A percentile compares a stretch with the other conserved stretches of the same genome.
Conservation (phyloP, 768 basidiomycete species). For the Paxillus ammoniavirescens region DNA sequence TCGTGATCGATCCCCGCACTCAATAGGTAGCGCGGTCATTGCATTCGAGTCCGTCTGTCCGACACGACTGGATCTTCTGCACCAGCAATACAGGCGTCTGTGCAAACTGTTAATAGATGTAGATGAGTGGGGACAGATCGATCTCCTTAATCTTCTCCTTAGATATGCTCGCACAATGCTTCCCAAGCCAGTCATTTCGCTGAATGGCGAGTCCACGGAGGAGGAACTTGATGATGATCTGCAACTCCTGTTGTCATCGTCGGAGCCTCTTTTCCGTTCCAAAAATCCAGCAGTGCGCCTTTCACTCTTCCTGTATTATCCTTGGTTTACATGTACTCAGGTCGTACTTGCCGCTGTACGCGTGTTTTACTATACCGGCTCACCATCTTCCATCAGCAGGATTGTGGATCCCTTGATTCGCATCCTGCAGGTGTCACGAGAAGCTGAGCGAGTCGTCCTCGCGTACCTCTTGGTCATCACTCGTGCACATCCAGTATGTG, state of each 20-base stretch:
- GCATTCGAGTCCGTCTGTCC: conserved; percentile 91
- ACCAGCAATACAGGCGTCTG: conserved; percentile 82
- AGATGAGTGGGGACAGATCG: conserved; percentile 96
- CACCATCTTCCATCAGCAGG: conserved; percentile 52
- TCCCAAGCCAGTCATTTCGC: conserved; percentile 48
- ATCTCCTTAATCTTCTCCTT: conserved; percentile 71
- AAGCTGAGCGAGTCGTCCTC: conserved; percentile 74
- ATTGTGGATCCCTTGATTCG: conserved; percentile 73
- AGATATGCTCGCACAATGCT: conserved; percentile 87
- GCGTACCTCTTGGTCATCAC: conserved; percentile 69
- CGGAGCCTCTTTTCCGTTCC: conserved; percentile 80
- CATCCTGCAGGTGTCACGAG: conserved; percentile 64
- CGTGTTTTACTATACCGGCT: conserved; percentile 71
- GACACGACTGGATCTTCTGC: conserved; percentile 81
- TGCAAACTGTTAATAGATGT: conserved; percentile 85
- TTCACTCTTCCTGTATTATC: not conserved
- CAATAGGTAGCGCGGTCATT: conserved; percentile 80
- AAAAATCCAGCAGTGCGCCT: conserved; percentile 79
- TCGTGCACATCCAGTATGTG: conserved; percentile 61
- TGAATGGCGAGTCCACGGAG: conserved; percentile 29
- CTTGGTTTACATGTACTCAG: conserved; percentile 35
- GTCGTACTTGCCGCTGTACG: conserved; percentile 78
- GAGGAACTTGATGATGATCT: conserved; percentile 79
- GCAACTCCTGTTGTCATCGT: conserved; percentile 65
- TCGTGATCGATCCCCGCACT: conserved; percentile 79